phyloP scores from a whole-genome alignment of 768 basidiomycete genomes.

The Suillus lakei region DNA sequence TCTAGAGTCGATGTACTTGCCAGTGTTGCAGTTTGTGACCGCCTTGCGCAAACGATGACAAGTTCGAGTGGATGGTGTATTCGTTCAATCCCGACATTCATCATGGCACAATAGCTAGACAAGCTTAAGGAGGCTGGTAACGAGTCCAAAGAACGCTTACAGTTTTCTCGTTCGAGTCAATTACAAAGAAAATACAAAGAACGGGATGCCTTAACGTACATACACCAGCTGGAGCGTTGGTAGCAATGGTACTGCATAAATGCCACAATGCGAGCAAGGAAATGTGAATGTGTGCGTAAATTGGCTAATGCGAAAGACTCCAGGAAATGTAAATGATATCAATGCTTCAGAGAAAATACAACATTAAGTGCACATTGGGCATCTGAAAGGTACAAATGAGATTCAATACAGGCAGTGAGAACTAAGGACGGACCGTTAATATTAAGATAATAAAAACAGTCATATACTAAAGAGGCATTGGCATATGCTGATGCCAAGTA shows the following conservation, averaged over 20 bases:
- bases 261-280: not conserved
- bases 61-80: too few species aligned
- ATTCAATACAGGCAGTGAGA: not conserved
- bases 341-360: conserved; percentile 11
- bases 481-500: conserved; percentile 46
- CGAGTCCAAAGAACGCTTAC: too few species aligned
- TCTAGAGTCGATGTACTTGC: too few species aligned
- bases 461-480: conserved; percentile 39
- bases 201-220: not conserved
- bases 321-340: conserved; percentile 1
- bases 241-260: not conserved
- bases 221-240: not conserved
- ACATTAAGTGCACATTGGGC: conserved; percentile 6
- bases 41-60: too few species aligned
- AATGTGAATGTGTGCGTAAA: not conserved
- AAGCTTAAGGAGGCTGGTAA: too few species aligned
- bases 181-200: too few species aligned
- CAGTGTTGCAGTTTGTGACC: too few species aligned
- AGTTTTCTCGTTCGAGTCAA: not conserved
- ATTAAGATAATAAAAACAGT: conserved; percentile 9
- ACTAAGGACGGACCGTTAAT: not conserved
- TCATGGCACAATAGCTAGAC: too few species aligned
- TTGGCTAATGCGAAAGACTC: conserved; percentile 9
- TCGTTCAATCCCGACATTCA: too few species aligned
- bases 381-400: conserved; percentile 2